phyloP scores from a whole-genome alignment of 139 green algal species.

The Eudorina sp. region DNA sequence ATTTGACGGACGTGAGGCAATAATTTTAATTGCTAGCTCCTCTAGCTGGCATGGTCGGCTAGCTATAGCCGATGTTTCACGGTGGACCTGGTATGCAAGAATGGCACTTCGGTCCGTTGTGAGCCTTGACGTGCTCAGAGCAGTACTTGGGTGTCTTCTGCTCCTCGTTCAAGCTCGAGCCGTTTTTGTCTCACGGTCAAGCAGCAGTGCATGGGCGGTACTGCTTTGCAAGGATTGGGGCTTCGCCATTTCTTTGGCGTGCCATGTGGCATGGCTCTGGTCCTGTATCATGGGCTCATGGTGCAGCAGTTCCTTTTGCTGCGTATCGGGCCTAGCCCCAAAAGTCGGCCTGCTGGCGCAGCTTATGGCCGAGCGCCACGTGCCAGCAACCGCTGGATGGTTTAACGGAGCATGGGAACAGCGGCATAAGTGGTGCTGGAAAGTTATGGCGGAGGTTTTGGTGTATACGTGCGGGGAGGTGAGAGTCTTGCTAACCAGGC shows the following conservation, averaged over 20 bases:
- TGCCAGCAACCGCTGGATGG: constrained; percentile 14
- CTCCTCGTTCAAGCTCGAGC: constrained; percentile 4
- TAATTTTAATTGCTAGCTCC: too few relatives aligned
- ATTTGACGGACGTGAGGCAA: too few relatives aligned
- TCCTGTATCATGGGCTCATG: neutral
- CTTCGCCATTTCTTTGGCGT: neutral
- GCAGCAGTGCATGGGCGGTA: too few relatives aligned
- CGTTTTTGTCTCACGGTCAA: neutral
- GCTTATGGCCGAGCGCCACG: neutral
- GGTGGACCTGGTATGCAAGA: too few relatives aligned
- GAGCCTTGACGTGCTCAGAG: neutral
- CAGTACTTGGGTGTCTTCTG: neutral
- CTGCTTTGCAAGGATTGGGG: constrained; percentile 18
- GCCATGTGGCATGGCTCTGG: neutral
- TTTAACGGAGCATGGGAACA: neutral
- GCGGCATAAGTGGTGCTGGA: neutral
- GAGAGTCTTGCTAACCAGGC: neutral
- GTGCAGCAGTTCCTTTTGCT: neutral
- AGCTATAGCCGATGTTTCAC: too few relatives aligned
- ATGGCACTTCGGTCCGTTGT: too few relatives aligned
- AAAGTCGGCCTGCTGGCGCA: constrained; percentile 3
- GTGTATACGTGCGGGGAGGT: constrained; percentile 31
- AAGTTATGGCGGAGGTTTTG: constrained; percentile 11
- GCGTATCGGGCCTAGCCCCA: neutral
- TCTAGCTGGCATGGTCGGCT: too few relatives aligned